A percentile compares a stretch with the other conserved stretches of the same genome.
Conservation (phyloP, 495 filamentous ascomycete species). For the Aspergillus sparsus region DNA sequence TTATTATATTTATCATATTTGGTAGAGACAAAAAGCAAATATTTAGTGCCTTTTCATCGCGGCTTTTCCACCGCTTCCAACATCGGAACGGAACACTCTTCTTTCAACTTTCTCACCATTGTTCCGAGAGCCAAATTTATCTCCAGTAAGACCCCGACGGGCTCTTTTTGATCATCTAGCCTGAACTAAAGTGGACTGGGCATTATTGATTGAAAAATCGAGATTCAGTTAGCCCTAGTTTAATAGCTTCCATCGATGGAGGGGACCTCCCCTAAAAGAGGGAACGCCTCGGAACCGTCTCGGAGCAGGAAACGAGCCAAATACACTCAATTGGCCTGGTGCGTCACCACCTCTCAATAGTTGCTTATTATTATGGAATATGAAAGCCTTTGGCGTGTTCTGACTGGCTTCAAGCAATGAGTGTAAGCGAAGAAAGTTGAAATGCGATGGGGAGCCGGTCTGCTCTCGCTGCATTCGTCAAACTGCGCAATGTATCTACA, state of each 20-base stretch:
- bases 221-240: background rate
- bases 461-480: slow-evolving; percentile 73
- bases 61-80: background rate
- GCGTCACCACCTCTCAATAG: slow-evolving; percentile 2
- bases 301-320: slow-evolving; percentile 40
- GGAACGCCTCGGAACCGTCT: slow-evolving; percentile 24
- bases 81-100: slow-evolving; percentile 9
- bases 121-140: background rate
- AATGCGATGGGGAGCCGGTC: slow-evolving; percentile 78
- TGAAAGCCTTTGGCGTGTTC: background rate
- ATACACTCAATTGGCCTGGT: slow-evolving; percentile 45
- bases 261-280: slow-evolving; percentile 8
- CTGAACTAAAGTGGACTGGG: slow-evolving; percentile 1
- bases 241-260: slow-evolving; percentile 2
- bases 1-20: no score
- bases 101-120: background rate
- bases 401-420: slow-evolving; percentile 58
- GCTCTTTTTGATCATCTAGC: background rate
- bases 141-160: background rate
- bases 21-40: no score
- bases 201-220: background rate
- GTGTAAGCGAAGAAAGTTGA: slow-evolving; percentile 89
- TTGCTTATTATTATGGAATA: background rate
- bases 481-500: slow-evolving; percentile 68
- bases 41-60: no score